Evolutionary conservation across 768 basidiomycete species (phyloP).

Genomic region (Paxillus rubicundulus): DNA sequence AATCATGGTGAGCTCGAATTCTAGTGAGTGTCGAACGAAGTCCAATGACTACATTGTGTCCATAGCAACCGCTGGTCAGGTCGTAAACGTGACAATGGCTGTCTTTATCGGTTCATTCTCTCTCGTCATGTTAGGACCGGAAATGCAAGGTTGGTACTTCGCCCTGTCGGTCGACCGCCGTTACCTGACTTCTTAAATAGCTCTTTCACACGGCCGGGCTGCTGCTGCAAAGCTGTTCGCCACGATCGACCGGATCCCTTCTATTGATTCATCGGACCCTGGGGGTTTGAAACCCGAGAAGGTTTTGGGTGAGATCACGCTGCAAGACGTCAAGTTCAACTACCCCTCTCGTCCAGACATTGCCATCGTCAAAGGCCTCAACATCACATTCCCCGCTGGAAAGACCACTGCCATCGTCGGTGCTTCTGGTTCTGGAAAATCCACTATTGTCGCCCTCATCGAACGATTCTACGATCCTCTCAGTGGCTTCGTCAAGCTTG

Average conservation of each 20-base stretch:
- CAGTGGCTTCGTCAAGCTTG: conserved; percentile 64
- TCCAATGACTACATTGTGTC: background rate
- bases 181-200: conserved; percentile 33
- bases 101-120: conserved; percentile 92
- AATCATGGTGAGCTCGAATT: conserved; percentile 42
- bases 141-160: conserved; percentile 66
- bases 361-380: conserved; percentile 71
- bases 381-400: conserved; percentile 67
- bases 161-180: background rate
- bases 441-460: conserved; percentile 72
- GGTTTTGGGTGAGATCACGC: conserved; percentile 68
- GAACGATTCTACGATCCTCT: conserved; percentile 89
- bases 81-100: conserved; percentile 83
- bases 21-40: background rate
- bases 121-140: conserved; percentile 79
- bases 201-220: conserved; percentile 72
- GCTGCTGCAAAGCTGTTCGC: conserved; percentile 88
- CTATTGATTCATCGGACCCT: conserved; percentile 76
- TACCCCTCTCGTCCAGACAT: conserved; percentile 86
- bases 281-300: conserved; percentile 65
- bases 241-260: conserved; percentile 85
- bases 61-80: conserved; percentile 62
- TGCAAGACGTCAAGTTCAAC: conserved; percentile 75
- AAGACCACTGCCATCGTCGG: conserved; percentile 79
- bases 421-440: conserved; percentile 77